phyloP scores from a whole-genome alignment of 148 eudicot species.

The Chenopodium suecicum region DNA sequence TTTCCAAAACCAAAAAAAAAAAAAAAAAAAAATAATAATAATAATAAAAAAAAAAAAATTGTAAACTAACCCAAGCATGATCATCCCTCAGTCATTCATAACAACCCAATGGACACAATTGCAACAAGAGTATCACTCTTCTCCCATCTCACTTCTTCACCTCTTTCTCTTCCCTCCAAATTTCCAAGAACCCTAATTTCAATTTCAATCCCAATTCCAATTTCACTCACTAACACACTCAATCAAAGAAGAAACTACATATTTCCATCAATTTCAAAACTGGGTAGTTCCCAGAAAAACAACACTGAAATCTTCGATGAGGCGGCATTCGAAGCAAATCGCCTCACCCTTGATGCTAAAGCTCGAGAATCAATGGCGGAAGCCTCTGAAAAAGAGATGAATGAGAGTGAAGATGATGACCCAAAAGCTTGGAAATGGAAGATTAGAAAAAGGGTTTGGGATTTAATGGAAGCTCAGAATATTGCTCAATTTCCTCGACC shows the following conservation, averaged over 20 bases:
- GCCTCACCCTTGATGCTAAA: slow-evolving; percentile 61
- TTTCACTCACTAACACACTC: background rate
- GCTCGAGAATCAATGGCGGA: slow-evolving; percentile 73
- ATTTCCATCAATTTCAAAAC: slow-evolving; percentile 17
- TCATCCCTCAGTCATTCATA: background rate
- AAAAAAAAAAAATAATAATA: no score
- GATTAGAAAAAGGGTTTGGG: slow-evolving; percentile 85
- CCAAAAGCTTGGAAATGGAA: slow-evolving; percentile 93
- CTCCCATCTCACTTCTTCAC: slow-evolving; percentile 2
- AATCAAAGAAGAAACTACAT: slow-evolving; percentile 4
- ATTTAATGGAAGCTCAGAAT: slow-evolving; percentile 69
- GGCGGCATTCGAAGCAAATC: slow-evolving; percentile 65
- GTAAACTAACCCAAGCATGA: no score
- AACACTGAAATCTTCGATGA: slow-evolving; percentile 44
- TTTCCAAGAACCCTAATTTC: slow-evolving; percentile 4
- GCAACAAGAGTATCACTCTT: background rate
- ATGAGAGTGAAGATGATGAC: slow-evolving; percentile 29
- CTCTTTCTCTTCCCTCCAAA: slow-evolving; percentile 18
- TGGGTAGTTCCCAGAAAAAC: slow-evolving; percentile 30
- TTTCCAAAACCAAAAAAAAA: no score
- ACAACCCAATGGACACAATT: background rate
- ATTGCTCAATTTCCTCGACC: slow-evolving; percentile 89
- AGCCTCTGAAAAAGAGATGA: slow-evolving; percentile 37
- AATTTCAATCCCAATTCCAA: slow-evolving; percentile 13
- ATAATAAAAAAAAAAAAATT: no score